Evolutionary conservation across 2,329 filamentous ascomycete genomes (phyloP), one percentile per base, ranked within the genome.

Genomic region (Phyllosticta citriasiana): DNA sequence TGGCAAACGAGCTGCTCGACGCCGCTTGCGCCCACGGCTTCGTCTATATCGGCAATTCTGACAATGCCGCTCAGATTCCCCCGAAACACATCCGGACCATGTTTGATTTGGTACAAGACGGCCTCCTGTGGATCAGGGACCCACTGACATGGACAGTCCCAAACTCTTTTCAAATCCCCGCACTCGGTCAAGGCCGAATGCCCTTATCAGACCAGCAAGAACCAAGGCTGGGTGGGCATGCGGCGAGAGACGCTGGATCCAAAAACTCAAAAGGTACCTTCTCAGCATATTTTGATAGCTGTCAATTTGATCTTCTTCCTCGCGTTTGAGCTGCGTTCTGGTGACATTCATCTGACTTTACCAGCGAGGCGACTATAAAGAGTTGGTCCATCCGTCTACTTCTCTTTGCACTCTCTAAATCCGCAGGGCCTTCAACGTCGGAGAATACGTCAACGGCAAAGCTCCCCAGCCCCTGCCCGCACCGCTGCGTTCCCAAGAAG

Each of bases 371-470:
- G 91, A 96, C 70, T 91, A 90, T 67, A 96, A 96, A 80, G 90
- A 96, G 89, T 92, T 75, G 68, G 77, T 67, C 12, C 55, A 47
- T 30, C 33, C 16, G 10, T 50, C 12, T 57, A 1, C 22, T 26
- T 19, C 10, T 19, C 33, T 27, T 53, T 62, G 54, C 27, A 51
- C n/a, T 26, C 22, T 57, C 54, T 63, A 57, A 63, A 47, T 22
- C 33, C n/a, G 62, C 66, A 94, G 91, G 78, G 91, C 88, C 47
- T 93, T 97, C 80, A 99, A 97, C 77, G 88, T 97, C 70, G 90
- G 88, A 65, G 84, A 90, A 67, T 96, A 94, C 71, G 71, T 78
- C 62, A 67, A 84, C 64, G 81, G 84, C 66, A 85, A 86, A 74
- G 82, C 88, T 14, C 85, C 88, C 64, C 93, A 97, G 72, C 87